Percentiles rank a stretch among this genome's conserved stretches.
phyloP scores from a whole-genome alignment of 108 stramenopile genomes.

The Fistulifera pelliculosa region DNA sequence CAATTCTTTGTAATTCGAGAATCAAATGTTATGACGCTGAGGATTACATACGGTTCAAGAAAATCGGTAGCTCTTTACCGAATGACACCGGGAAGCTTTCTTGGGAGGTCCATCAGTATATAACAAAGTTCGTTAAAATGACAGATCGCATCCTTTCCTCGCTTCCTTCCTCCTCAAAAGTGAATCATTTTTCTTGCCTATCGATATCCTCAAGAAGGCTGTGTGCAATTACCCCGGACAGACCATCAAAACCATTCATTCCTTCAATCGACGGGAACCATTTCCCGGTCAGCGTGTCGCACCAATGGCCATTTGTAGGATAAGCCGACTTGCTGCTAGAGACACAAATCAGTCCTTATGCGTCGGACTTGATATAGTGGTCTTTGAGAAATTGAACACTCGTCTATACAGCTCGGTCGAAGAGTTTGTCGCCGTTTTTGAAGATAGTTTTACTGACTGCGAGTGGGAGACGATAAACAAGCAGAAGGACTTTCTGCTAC shows the following conservation, averaged over 20 bases:
- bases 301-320: slow-evolving; percentile 73
- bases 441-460: slow-evolving; percentile 32
- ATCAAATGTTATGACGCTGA: no score
- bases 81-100: no score
- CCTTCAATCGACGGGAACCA: slow-evolving; percentile 23
- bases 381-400: slow-evolving; percentile 30
- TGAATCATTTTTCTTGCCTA: slow-evolving; percentile 31
- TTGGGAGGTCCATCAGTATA: no score
- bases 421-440: slow-evolving; percentile 56
- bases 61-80: no score
- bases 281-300: slow-evolving; percentile 51
- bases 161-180: slow-evolving; percentile 63
- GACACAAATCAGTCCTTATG: slow-evolving; percentile 4
- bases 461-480: slow-evolving; percentile 52
- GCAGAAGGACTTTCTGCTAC: slow-evolving; percentile 11
- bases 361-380: slow-evolving; percentile 66
- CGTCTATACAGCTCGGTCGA: slow-evolving; percentile 31
- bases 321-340: slow-evolving; percentile 20
- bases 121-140: no score
- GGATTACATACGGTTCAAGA: no score
- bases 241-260: slow-evolving; percentile 59
- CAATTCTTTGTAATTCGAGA: no score
- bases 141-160: slow-evolving; percentile 12
- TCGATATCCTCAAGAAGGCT: slow-evolving; percentile 6
- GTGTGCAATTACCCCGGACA: slow-evolving; percentile 60